Evolutionary conservation across 495 filamentous ascomycete species (phyloP), one percentile per base, ranked within the genome.

Genomic region (Pyrenopolyporus hunteri): DNA sequence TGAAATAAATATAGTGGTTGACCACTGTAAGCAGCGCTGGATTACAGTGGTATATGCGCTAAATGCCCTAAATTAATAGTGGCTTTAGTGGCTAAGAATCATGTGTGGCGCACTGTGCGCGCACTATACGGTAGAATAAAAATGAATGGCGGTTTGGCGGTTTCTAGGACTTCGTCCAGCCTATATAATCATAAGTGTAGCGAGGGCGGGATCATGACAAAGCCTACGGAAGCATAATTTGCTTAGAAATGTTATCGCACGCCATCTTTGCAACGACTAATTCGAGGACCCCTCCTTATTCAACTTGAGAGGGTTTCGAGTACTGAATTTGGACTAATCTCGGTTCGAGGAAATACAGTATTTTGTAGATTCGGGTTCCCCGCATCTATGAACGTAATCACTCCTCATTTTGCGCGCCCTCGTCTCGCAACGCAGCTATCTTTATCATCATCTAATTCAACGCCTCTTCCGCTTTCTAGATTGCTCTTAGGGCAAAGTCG

Each of bases 331-430:
- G 17, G 6, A 43, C n/a, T 29, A 20, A 29, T 26, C 25, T 19
- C 20, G 3, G 10, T 13, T 13, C 22, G 17, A 29, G 10, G 29
- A 35, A 39, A 14, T 6, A 16, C 7, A 39, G 14, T 14, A n/a
- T 26, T 4, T 22, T 42, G 44, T 14, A 49, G 37, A 17, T 56
- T 23, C 9, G 19, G 9, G 6, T 52, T 26, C 45, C 59, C 53
- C 60, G 53, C 60, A 56, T 59, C 31, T 31, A 64, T 64, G 55
- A 64, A 56, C 26, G 35, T 46, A 13, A 42, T 10, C 35, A 16
- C 49, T 36, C 29, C 20, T 36, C 25, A 11, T 16, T 32, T 16
- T 31, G 31, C 55, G 31, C 33, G 52, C 26, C 35, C 29, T 50
- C 43, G 50, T 45, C 10, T 43, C 3, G 7, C 57, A 39, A 28